A percentile compares a stretch with the other conserved stretches of the same genome.
Conservation (phyloP, 2,329 filamentous ascomycete genomes). For the Tothia fuscella region DNA sequence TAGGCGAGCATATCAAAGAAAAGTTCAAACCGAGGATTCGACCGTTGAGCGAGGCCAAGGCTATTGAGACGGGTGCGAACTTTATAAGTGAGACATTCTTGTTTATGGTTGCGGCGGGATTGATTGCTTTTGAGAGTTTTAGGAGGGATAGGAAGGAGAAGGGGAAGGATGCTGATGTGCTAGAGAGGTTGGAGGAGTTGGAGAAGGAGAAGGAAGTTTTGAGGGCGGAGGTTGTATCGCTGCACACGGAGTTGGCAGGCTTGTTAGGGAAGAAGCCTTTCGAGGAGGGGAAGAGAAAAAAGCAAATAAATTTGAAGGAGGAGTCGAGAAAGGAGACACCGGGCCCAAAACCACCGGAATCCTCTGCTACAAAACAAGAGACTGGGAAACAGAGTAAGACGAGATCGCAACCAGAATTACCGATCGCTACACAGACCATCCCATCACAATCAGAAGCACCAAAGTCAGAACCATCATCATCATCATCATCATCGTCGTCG, state of each 20-base stretch:
- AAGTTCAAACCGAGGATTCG: conserved; percentile 42
- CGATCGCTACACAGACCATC: no score
- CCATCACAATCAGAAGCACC: no score
- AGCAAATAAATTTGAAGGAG: not conserved
- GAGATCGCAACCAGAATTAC: no score
- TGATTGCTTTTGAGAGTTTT: conserved; percentile 53
- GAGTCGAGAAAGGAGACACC: not conserved
- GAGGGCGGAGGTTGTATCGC: conserved; percentile 28
- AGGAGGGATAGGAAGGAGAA: conserved; percentile 49
- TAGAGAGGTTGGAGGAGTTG: conserved; percentile 45
- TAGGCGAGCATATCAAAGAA: conserved; percentile 30
- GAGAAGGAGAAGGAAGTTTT: conserved; percentile 34
- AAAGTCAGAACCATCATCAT: no score
- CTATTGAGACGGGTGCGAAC: conserved; percentile 56
- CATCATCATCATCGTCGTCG: no score
- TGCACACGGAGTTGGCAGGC: conserved; percentile 21
- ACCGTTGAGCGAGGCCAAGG: conserved; percentile 53
- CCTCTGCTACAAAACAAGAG: no score
- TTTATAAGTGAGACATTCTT: conserved; percentile 58
- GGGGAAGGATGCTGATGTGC: conserved; percentile 46
- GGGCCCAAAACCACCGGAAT: not conserved
- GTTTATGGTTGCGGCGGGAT: conserved; percentile 48
- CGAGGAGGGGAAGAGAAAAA: not conserved
- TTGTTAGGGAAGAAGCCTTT: conserved; percentile 7
- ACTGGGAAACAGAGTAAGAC: no score